Conservation (phyloP, 2,329 filamentous ascomycete genomes). For the Botrytis hyacinthi region DNA sequence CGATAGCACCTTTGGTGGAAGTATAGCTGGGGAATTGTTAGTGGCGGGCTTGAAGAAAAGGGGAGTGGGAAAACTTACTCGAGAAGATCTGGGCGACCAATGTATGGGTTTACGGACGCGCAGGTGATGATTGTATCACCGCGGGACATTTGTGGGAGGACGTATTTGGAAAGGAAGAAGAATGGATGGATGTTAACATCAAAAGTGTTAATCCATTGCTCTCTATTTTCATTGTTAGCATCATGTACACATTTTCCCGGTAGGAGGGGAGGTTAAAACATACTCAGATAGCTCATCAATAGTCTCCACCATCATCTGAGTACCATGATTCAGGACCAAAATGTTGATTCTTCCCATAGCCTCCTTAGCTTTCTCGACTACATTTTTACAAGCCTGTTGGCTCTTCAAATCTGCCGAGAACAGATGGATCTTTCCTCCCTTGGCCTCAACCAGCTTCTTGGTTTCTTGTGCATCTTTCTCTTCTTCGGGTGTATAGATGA, state of each 20-base stretch:
- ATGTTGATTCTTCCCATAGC: slow-evolving; percentile 70
- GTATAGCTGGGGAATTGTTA: slow-evolving; percentile 53
- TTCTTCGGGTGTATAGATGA: slow-evolving; percentile 73
- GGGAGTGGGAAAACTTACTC: slow-evolving; percentile 44
- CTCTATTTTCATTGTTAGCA: slow-evolving; percentile 44
- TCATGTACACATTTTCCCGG: neutral
- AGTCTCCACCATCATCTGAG: slow-evolving; percentile 69
- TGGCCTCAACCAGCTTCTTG: slow-evolving; percentile 64
- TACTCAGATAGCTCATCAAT: slow-evolving; percentile 70
- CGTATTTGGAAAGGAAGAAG: slow-evolving; percentile 79
- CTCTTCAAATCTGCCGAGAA: slow-evolving; percentile 63
- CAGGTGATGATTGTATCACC: slow-evolving; percentile 83
- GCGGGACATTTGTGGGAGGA: slow-evolving; percentile 69
- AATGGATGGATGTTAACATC: slow-evolving; percentile 79
- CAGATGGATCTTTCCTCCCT: slow-evolving; percentile 64
- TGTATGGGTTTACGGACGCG: slow-evolving; percentile 78
- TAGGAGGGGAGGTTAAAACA: slow-evolving; percentile 2
- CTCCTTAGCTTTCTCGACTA: slow-evolving; percentile 64
- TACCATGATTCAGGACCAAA: slow-evolving; percentile 71
- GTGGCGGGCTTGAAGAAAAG: neutral
- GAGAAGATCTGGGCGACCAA: slow-evolving; percentile 74
- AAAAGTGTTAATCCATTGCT: slow-evolving; percentile 79
- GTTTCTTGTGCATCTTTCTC: slow-evolving; percentile 74
- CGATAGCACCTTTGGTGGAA: slow-evolving; percentile 72
- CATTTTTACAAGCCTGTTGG: slow-evolving; percentile 65